These are phyloP conservation scores for Clathrus columnatus DNA, from an alignment of 768 basidiomycete genomes.

Conservation along the genomic window DNA sequence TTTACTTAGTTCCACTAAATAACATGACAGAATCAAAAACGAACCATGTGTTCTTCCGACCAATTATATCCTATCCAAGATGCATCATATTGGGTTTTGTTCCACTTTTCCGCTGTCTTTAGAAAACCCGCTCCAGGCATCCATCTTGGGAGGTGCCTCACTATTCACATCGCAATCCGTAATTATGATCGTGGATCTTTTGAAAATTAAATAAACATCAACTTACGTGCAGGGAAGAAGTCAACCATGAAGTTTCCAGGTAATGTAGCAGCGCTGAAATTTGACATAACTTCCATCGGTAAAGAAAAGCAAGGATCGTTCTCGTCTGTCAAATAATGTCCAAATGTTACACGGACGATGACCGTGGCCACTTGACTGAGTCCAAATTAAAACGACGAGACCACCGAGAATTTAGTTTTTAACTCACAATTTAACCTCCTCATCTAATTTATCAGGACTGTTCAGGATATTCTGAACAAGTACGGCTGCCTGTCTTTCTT, in stretches of 20 bases:
- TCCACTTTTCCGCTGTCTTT: conserved; percentile 16
- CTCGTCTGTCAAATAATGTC: not conserved
- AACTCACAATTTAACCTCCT: not conserved
- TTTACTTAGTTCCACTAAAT: too few relatives aligned
- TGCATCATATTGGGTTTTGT: too few relatives aligned
- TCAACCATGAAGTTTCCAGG: not conserved
- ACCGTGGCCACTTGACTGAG: not conserved
- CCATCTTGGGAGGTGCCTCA: conserved; percentile 18
- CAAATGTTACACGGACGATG: not conserved
- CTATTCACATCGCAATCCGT: not conserved
- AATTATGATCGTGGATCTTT: too few relatives aligned
- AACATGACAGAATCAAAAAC: too few relatives aligned
- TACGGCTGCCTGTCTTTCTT: not conserved
- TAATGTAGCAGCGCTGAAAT: not conserved
- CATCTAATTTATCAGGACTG: not conserved
- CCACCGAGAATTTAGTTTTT: too few relatives aligned
- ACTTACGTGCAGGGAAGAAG: not conserved
- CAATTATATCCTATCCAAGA: too few relatives aligned
- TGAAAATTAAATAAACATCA: not conserved
- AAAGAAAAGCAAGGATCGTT: not conserved
- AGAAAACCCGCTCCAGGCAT: conserved; percentile 21
- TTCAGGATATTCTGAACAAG: too few relatives aligned
- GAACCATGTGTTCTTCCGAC: too few relatives aligned
- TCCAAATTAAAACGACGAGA: not conserved
- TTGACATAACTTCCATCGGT: not conserved